Percentiles rank a stretch among this genome's conserved stretches.
Evolutionary conservation across 306 rosid genomes (phyloP).

Genomic region (Prunus persica): Prunus_persica_NCBIv2 NC_034009.1:2412001-2412500

Average conservation of each 20-base stretch:
- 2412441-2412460: background rate
- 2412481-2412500: background rate
- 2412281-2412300: background rate
- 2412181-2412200: background rate
- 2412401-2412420: constrained; percentile 13
- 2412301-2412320: background rate
- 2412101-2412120: background rate
- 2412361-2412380: background rate
- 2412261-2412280: constrained; percentile 14
- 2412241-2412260: background rate
- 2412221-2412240: constrained; percentile 94
- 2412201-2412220: background rate
- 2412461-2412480: background rate
- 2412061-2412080: background rate
- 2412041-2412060: background rate
- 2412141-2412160: background rate
- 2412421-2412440: background rate
- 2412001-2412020: background rate
- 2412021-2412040: background rate
- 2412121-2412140: background rate
- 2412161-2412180: background rate
- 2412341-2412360: background rate
- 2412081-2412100: background rate
- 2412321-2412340: background rate
- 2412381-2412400: constrained; percentile 32